phyloP scores from a whole-genome alignment of 2,329 filamentous ascomycete genomes.

The Sporothrix schenckii region DNA sequence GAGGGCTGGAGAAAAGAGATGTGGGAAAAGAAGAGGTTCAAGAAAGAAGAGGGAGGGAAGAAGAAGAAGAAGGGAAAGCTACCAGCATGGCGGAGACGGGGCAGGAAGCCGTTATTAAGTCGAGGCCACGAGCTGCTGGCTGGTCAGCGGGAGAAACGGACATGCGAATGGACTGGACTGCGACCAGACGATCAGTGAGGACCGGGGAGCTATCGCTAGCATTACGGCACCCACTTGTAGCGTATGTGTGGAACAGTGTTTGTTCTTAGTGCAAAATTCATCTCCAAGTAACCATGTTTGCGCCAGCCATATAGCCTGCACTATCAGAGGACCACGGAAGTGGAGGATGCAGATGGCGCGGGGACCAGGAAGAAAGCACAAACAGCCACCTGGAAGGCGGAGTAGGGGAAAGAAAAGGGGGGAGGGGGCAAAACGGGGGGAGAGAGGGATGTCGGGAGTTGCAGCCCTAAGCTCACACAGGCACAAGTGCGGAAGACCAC shows the following conservation, averaged over 20 bases:
- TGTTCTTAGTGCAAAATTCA: conserved; percentile 20
- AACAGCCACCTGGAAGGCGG: conserved; percentile 16
- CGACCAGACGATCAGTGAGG: conserved; percentile 3
- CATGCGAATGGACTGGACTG: conserved; percentile 25
- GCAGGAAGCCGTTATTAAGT: conserved; percentile 32
- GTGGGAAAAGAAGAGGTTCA: conserved; percentile 24
- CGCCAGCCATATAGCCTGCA: conserved; percentile 12
- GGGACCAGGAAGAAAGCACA: conserved; percentile 22
- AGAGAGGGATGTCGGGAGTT: conserved; percentile 24
- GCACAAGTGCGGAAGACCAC: conserved; percentile 24
- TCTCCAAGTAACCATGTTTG: conserved; percentile 27
- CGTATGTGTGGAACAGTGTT: not conserved
- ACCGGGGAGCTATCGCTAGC: conserved; percentile 32
- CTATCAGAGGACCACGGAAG: conserved; percentile 26
- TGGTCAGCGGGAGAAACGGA: conserved; percentile 32
- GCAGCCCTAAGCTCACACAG: conserved; percentile 8
- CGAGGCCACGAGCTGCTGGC: conserved; percentile 22
- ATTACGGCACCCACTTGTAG: conserved; percentile 28
- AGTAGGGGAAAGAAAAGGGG: conserved; percentile 33
- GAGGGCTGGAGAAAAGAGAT: conserved; percentile 1
- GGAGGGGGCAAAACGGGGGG: conserved; percentile 31
- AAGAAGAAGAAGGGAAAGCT: conserved; percentile 29
- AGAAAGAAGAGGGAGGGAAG: not conserved
- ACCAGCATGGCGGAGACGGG: conserved; percentile 24
- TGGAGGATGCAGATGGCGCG: conserved; percentile 23